These are phyloP conservation scores for Emmonsiellopsis sp. DNA, from an alignment of 2,329 filamentous ascomycete genomes.

Conservation along the genomic window DNA sequence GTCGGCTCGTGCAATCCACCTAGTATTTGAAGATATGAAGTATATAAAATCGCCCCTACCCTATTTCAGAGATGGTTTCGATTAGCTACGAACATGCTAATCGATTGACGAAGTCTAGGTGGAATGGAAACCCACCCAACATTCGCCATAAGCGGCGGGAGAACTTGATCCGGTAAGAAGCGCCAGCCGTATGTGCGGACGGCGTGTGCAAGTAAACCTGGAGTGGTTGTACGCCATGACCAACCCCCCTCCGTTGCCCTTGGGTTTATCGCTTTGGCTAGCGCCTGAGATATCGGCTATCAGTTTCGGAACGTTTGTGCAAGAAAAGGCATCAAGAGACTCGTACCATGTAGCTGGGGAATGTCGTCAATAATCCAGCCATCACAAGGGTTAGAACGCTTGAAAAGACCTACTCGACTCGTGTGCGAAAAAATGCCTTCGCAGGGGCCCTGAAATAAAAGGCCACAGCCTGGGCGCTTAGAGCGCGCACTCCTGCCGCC, in stretches of 20 bases:
- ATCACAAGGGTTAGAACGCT: conserved; percentile 10
- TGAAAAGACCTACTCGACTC: conserved; percentile 63
- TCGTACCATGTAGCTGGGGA: conserved; percentile 41
- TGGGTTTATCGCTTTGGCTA: conserved; percentile 55
- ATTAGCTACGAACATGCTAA: background rate
- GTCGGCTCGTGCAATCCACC: conserved; percentile 49
- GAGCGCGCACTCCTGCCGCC: conserved; percentile 71
- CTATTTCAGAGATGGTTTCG: conserved; percentile 19
- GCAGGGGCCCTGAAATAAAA: conserved; percentile 89
- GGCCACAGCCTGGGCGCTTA: conserved; percentile 73
- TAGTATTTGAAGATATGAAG: conserved; percentile 52
- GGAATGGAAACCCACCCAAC: conserved; percentile 35
- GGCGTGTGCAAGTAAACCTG: conserved; percentile 51
- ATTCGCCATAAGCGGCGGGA: conserved; percentile 55
- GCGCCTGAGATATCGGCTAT: conserved; percentile 35
- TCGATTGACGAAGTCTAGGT: background rate
- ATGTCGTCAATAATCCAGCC: background rate
- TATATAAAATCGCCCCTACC: conserved; percentile 54
- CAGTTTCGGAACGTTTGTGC: background rate
- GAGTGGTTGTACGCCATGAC: conserved; percentile 53
- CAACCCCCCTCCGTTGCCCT: conserved; percentile 37
- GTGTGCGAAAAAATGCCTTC: conserved; percentile 83
- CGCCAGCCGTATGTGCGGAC: conserved; percentile 53
- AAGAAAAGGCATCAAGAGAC: conserved; percentile 3
- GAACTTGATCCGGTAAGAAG: conserved; percentile 55